Conservation (phyloP, 2,329 filamentous ascomycete genomes). For the Colletotrichum ledebouriae region DNA sequence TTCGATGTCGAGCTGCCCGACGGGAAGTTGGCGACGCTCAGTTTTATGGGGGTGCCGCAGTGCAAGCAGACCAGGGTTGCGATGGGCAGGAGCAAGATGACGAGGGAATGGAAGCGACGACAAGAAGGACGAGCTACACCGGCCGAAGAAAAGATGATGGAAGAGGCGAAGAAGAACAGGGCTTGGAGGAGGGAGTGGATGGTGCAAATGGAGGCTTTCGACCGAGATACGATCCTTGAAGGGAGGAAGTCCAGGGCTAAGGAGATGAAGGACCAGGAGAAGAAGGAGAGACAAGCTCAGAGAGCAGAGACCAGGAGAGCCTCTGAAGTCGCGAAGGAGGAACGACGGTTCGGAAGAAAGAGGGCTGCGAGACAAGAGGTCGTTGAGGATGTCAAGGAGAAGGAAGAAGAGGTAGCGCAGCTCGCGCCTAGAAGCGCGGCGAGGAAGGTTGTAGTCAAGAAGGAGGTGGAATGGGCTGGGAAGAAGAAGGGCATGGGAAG, state of each 20-base stretch:
- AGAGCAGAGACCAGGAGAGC: not conserved
- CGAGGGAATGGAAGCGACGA: constrained; percentile 1
- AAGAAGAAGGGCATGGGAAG: too few species aligned
- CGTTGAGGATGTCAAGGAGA: not conserved
- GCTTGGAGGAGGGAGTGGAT: not conserved
- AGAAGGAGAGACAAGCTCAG: not conserved
- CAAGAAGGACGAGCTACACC: constrained; percentile 6
- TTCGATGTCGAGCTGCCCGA: constrained; percentile 23
- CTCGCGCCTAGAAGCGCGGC: too few species aligned
- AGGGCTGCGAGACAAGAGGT: not conserved
- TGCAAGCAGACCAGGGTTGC: constrained; percentile 22
- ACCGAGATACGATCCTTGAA: constrained; percentile 1
- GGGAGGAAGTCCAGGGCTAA: not conserved
- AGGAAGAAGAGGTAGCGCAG: not conserved
- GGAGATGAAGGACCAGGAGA: constrained; percentile 1
- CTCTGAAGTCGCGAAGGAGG: not conserved
- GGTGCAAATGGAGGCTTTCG: not conserved
- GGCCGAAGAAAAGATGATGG: constrained; percentile 20
- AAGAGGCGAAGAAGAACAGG: not conserved
- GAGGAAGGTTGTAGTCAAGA: too few species aligned
- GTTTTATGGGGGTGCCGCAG: constrained; percentile 32
- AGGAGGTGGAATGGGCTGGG: too few species aligned
- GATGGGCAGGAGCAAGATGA: not conserved
- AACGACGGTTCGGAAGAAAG: constrained; percentile 11
- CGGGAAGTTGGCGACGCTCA: constrained; percentile 14